Percentiles rank a stretch among this genome's conserved stretches.
phyloP scores from a whole-genome alignment of 1,139 yeast species.

The Zygotorulaspora mrakii region DNA sequence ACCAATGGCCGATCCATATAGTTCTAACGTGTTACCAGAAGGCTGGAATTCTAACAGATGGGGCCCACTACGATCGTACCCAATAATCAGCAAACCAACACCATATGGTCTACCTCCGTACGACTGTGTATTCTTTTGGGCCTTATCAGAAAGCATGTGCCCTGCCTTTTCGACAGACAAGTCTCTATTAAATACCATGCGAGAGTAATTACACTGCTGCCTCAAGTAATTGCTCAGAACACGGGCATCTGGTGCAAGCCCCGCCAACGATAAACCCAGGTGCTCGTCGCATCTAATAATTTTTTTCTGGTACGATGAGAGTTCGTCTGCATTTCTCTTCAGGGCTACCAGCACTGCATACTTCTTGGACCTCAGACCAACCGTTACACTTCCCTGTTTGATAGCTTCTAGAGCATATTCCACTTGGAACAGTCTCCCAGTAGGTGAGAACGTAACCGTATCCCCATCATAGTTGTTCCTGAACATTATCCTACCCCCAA shows the following conservation, averaged over 20 bases:
- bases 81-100: slow-evolving; percentile 88
- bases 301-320: slow-evolving; percentile 94
- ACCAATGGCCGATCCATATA: slow-evolving; percentile 93
- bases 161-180: slow-evolving; percentile 83
- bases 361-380: slow-evolving; percentile 79
- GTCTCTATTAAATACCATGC: slow-evolving; percentile 84
- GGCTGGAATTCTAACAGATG: slow-evolving; percentile 95
- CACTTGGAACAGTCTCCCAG: slow-evolving; percentile 90
- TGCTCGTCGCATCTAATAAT: slow-evolving; percentile 88
- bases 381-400: slow-evolving; percentile 97
- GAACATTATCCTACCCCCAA: slow-evolving; percentile 53
- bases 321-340: slow-evolving; percentile 93
- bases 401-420: slow-evolving; percentile 97
- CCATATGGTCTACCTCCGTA: slow-evolving; percentile 98
- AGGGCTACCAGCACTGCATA: slow-evolving; percentile 91
- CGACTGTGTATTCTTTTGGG: slow-evolving; percentile 93
- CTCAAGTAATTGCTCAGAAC: slow-evolving; percentile 84
- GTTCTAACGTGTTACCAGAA: slow-evolving; percentile 88
- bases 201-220: slow-evolving; percentile 86
- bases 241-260: slow-evolving; percentile 97
- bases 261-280: slow-evolving; percentile 93
- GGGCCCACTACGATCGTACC: slow-evolving; percentile 90
- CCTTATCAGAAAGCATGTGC: slow-evolving; percentile 86
- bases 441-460: slow-evolving; percentile 94
- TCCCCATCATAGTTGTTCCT: slow-evolving; percentile 98